Conservation (phyloP, 2,329 filamentous ascomycete species). For the Pseudogymnoascus destructans region DNA sequence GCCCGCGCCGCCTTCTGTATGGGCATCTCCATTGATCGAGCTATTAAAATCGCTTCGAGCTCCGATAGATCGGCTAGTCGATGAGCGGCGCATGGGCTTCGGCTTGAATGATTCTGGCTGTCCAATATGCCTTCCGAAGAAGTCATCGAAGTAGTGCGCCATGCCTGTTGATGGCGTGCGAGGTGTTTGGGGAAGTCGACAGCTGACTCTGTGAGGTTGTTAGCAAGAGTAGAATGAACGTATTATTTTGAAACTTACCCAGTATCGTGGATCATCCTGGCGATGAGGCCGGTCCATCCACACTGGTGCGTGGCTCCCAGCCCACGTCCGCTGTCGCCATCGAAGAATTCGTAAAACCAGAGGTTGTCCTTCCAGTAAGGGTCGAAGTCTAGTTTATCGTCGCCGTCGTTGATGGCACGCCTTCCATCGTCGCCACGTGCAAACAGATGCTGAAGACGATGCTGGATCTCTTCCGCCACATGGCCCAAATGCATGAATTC, state of each 20-base stretch:
- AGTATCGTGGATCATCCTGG: slow-evolving; percentile 94
- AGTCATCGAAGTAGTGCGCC: slow-evolving; percentile 90
- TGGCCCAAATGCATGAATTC: slow-evolving; percentile 93
- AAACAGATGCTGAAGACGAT: slow-evolving; percentile 86
- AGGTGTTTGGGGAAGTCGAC: slow-evolving; percentile 84
- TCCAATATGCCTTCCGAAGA: slow-evolving; percentile 48
- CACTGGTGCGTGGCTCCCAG: slow-evolving; percentile 89
- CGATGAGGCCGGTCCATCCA: slow-evolving; percentile 91
- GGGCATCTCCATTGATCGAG: slow-evolving; percentile 35
- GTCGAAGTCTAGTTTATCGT: slow-evolving; percentile 79
- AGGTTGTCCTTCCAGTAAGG: slow-evolving; percentile 85
- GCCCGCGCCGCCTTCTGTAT: slow-evolving; percentile 28
- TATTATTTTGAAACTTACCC: slow-evolving; percentile 46
- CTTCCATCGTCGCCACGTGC: slow-evolving; percentile 71
- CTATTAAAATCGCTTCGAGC: slow-evolving; percentile 65
- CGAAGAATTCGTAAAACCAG: slow-evolving; percentile 97
- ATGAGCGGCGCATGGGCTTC: slow-evolving; percentile 54
- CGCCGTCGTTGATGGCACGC: slow-evolving; percentile 76
- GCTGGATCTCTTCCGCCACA: slow-evolving; percentile 88
- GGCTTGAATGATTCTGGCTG: slow-evolving; percentile 30
- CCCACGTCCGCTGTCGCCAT: slow-evolving; percentile 79
- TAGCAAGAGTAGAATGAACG: slow-evolving; percentile 26
- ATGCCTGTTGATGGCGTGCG: slow-evolving; percentile 74
- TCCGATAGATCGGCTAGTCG: slow-evolving; percentile 72
- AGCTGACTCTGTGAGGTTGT: slow-evolving; percentile 53